Evolutionary conservation across 805 yeast species (phyloP).

Genomic region (Barnettozyma sucrosica): DNA sequence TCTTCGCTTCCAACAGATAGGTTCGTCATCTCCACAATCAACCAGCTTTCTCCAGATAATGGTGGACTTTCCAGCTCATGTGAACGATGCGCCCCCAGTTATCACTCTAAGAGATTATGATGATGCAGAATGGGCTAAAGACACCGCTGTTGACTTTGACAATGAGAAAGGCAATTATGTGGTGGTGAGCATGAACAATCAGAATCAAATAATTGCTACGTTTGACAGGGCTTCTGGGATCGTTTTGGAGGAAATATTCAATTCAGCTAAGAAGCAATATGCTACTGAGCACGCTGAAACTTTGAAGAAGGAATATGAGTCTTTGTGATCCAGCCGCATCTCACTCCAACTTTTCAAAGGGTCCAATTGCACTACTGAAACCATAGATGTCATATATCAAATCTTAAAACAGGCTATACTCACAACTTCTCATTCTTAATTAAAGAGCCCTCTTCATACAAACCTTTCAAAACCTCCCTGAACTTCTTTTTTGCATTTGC

Average conservation of each 20-base stretch:
- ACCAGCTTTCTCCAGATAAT: slow-evolving; percentile 1
- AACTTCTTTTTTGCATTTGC: slow-evolving; percentile 42
- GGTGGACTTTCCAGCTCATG: slow-evolving; percentile 35
- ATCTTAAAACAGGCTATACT: neutral
- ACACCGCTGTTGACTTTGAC: slow-evolving; percentile 42
- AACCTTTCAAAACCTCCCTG: slow-evolving; percentile 31
- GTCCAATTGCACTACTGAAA: no score
- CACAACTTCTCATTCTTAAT: slow-evolving; percentile 23
- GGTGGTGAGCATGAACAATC: slow-evolving; percentile 41
- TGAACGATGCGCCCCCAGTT: slow-evolving; percentile 42
- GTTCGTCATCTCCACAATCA: neutral
- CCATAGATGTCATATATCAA: no score
- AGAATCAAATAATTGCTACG: slow-evolving; percentile 38
- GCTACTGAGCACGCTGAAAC: slow-evolving; percentile 8
- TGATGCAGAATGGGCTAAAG: slow-evolving; percentile 44
- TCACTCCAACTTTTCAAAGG: no score
- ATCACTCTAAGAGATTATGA: slow-evolving; percentile 43
- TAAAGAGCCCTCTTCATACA: slow-evolving; percentile 48
- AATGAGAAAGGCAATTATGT: slow-evolving; percentile 28
- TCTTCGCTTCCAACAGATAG: neutral
- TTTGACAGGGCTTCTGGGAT: slow-evolving; percentile 33
- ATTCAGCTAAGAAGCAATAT: slow-evolving; percentile 36
- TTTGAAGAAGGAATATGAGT: slow-evolving; percentile 1
- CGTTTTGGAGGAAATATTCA: slow-evolving; percentile 39
- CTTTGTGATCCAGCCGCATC: neutral